Evolutionary conservation across 257 asterid genomes (phyloP).

Genomic region (Solanum commersonii): DNA sequence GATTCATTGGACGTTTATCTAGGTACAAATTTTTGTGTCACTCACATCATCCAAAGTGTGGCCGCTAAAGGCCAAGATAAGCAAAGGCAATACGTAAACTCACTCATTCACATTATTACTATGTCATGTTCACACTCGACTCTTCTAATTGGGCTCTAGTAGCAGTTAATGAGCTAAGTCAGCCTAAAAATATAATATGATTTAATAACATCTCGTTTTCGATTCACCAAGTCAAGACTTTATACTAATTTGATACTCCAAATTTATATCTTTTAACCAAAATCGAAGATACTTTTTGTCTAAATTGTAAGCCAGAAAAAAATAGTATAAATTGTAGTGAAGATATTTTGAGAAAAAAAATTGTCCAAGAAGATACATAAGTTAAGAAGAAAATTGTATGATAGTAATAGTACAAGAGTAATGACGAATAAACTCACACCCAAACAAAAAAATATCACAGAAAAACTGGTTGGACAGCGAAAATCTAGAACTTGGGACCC

Average conservation of each 20-base stretch:
- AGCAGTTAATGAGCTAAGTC: accelerated
- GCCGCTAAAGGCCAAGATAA: not conserved
- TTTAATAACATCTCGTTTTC: not conserved
- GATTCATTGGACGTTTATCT: not conserved
- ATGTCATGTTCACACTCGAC: not conserved
- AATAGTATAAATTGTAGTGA: not conserved
- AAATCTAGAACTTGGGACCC: not conserved
- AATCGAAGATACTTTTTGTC: too few relatives aligned
- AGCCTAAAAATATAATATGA: not conserved
- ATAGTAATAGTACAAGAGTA: not conserved
- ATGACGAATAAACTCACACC: not conserved
- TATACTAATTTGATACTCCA: not conserved
- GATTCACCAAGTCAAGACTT: not conserved
- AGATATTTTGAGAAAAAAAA: not conserved
- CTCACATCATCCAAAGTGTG: not conserved
- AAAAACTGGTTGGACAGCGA: not conserved
- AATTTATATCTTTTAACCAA: not conserved
- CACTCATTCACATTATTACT: not conserved
- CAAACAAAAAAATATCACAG: not conserved
- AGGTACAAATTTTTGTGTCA: not conserved
- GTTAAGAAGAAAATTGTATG: not conserved
- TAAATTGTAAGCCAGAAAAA: too few relatives aligned
- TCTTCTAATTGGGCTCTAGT: not conserved
- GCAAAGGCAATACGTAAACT: not conserved
- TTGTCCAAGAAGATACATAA: not conserved